phyloP scores from a whole-genome alignment of 306 rosid species.

The Spatholobus suberectus region DNA sequence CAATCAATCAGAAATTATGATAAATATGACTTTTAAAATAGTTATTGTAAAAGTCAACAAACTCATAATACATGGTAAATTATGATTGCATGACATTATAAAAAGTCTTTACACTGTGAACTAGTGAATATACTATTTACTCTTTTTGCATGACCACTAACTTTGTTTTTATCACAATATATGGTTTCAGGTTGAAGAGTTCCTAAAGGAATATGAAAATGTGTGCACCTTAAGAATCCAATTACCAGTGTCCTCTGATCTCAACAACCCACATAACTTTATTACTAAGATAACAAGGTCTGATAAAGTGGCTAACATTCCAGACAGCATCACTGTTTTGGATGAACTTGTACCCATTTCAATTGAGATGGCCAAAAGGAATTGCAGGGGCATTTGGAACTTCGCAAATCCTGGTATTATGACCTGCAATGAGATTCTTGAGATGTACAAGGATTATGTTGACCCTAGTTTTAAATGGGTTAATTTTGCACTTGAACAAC shows the following conservation, averaged over 20 bases:
- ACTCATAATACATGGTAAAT: too few species aligned
- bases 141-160: background rate
- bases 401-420: constrained; percentile 69
- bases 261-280: constrained; percentile 64
- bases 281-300: constrained; percentile 59
- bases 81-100: background rate
- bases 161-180: constrained; percentile 5
- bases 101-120: background rate
- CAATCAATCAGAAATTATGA: background rate
- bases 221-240: constrained; percentile 66
- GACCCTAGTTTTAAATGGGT: constrained; percentile 58
- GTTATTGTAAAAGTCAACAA: background rate
- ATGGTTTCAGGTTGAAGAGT: constrained; percentile 61
- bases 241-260: constrained; percentile 65
- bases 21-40: background rate
- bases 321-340: constrained; percentile 62
- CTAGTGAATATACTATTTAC: background rate
- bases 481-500: constrained; percentile 57
- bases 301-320: constrained; percentile 58
- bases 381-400: constrained; percentile 64
- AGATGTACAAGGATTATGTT: constrained; percentile 66
- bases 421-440: constrained; percentile 67
- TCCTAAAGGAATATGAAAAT: constrained; percentile 64
- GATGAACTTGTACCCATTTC: constrained; percentile 69
- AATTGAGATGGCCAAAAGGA: constrained; percentile 66